Percentiles rank a stretch among this genome's conserved stretches.
Conservation (phyloP, 495 filamentous ascomycete genomes). For the Extremus antarcticus region DNA sequence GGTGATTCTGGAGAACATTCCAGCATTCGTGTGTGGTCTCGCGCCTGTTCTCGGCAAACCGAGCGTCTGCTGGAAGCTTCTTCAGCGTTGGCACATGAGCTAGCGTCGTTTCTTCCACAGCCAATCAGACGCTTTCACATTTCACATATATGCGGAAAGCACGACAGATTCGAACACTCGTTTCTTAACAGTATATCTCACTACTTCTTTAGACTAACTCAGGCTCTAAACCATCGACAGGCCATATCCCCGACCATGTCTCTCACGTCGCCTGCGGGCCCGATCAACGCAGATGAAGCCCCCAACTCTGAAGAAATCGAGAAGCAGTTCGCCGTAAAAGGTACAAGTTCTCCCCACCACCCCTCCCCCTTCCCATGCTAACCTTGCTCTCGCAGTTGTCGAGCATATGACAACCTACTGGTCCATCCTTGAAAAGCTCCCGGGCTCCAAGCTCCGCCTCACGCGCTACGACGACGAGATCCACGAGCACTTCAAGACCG, state of each 20-base stretch:
- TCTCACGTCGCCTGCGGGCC: neutral
- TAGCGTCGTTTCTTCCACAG: too few species aligned
- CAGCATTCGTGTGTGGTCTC: too few species aligned
- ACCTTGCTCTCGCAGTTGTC: slow-evolving; percentile 53
- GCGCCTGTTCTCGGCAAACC: too few species aligned
- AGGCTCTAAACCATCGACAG: too few species aligned
- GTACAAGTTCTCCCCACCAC: slow-evolving; percentile 33
- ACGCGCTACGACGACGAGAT: slow-evolving; percentile 95
- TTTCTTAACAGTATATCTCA: too few species aligned
- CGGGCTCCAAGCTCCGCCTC: slow-evolving; percentile 72
- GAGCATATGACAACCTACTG: slow-evolving; percentile 96
- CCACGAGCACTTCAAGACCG: slow-evolving; percentile 67
- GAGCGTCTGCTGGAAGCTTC: too few species aligned
- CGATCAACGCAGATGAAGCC: slow-evolving; percentile 50
- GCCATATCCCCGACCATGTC: neutral
- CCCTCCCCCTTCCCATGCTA: neutral
- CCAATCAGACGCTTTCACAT: too few species aligned
- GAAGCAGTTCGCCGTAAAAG: slow-evolving; percentile 98
- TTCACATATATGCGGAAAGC: too few species aligned
- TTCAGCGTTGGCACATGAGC: too few species aligned
- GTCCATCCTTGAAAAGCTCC: slow-evolving; percentile 82
- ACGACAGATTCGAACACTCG: too few species aligned
- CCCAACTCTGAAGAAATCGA: slow-evolving; percentile 91
- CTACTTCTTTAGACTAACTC: too few species aligned
- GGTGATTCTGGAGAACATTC: too few species aligned